Percentiles rank a stretch among this genome's conserved stretches.
Conservation (phyloP, 1,284 basidiomycete genomes). For the Caloboletus firmus region DNA sequence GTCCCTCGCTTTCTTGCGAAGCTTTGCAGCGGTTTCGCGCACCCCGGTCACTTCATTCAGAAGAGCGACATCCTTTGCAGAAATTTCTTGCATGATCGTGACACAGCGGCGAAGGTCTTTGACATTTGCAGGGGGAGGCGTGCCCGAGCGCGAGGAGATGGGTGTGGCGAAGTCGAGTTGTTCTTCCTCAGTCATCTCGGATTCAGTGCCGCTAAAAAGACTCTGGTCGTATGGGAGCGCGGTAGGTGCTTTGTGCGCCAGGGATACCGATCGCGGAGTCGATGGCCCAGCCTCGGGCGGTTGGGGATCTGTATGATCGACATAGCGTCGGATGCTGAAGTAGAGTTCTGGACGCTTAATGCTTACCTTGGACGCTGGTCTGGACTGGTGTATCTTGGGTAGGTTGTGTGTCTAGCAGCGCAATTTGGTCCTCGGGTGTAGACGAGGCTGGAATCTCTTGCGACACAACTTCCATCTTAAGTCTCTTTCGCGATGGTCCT, state of each 20-base stretch:
- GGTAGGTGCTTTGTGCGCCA: not conserved
- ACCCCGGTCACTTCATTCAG: slow-evolving; percentile 14
- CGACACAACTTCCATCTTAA: slow-evolving; percentile 1
- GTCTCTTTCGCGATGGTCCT: slow-evolving; percentile 17
- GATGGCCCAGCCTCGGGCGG: slow-evolving; percentile 3
- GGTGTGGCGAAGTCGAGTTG: slow-evolving; percentile 29
- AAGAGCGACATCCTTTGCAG: slow-evolving; percentile 17
- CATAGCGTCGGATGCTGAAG: not conserved
- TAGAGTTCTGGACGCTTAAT: not conserved
- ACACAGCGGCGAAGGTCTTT: slow-evolving; percentile 26
- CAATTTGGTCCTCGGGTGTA: not conserved
- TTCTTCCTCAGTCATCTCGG: slow-evolving; percentile 25
- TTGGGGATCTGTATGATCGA: not conserved
- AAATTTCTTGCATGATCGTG: slow-evolving; percentile 28
- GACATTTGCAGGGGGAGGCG: slow-evolving; percentile 19
- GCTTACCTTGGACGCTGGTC: slow-evolving; percentile 7
- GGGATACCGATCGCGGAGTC: not conserved
- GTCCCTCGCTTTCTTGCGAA: slow-evolving; percentile 24
- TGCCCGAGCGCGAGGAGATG: slow-evolving; percentile 23
- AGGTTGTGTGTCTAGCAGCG: not conserved
- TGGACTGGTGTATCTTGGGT: not conserved
- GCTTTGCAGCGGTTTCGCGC: slow-evolving; percentile 18
- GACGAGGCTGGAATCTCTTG: not conserved
- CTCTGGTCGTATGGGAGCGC: slow-evolving; percentile 10
- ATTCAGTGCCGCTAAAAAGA: slow-evolving; percentile 25